Conservation (phyloP, 306 rosid species). For the Betula pendula region DNA sequence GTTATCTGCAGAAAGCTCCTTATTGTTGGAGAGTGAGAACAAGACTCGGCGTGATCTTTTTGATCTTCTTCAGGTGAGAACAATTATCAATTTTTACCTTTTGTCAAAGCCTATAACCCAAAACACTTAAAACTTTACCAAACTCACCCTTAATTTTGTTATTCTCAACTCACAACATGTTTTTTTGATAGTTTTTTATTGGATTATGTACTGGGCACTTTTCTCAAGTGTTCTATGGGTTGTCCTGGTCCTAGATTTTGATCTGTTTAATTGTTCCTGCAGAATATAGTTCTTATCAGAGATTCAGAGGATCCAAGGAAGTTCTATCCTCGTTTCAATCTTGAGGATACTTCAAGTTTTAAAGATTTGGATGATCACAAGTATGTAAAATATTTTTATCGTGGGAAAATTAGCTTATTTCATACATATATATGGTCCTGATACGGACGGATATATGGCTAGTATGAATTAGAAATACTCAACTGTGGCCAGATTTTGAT, state of each 20-base stretch:
- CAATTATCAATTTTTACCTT: too few relatives aligned
- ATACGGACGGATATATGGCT: not conserved
- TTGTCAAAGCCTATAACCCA: not conserved
- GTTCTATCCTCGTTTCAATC: constrained; percentile 94
- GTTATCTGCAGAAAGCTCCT: constrained; percentile 53
- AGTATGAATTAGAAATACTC: not conserved
- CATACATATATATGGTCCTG: not conserved
- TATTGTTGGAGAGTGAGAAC: constrained; percentile 57
- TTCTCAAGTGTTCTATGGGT: not conserved
- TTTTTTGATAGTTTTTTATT: not conserved
- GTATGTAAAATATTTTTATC: constrained; percentile 38
- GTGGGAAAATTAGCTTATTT: not conserved
- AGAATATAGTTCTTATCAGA: constrained; percentile 84
- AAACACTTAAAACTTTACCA: too few relatives aligned
- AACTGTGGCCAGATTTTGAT: not conserved
- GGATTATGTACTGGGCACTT: constrained; percentile 8
- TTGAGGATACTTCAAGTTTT: constrained; percentile 87
- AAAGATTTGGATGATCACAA: constrained; percentile 83
- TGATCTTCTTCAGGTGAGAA: constrained; percentile 67
- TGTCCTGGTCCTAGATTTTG: constrained; percentile 23
- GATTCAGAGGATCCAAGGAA: constrained; percentile 79
- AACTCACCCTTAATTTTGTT: not conserved
- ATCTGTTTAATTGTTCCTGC: constrained; percentile 40
- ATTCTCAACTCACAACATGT: not conserved
- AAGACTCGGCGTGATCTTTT: constrained; percentile 64